Percentiles rank a stretch among this genome's conserved stretches.
These are phyloP conservation scores for Tephrocybe sp. DNA, from an alignment of 768 basidiomycete species.

Conservation along the genomic window DNA sequence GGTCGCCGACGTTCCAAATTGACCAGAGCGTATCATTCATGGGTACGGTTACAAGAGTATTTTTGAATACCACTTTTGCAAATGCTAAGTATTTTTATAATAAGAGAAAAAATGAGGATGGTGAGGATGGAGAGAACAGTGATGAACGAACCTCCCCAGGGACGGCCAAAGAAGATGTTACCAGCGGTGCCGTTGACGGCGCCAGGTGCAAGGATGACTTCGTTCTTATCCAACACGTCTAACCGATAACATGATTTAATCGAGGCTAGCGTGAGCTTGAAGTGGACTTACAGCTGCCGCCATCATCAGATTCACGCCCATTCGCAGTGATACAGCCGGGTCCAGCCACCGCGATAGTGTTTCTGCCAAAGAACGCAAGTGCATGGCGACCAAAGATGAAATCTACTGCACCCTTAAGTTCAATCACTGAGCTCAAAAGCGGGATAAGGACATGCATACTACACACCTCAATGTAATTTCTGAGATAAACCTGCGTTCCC, in stretches of 20 bases:
- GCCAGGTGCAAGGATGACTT: conserved; percentile 37
- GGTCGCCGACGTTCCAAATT: conserved; percentile 35
- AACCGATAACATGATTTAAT: not conserved
- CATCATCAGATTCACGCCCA: conserved; percentile 42
- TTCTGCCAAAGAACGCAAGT: conserved; percentile 45
- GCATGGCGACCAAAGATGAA: conserved; percentile 49
- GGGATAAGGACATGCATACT: not conserved
- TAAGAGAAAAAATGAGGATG: not conserved
- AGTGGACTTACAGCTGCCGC: conserved; percentile 39
- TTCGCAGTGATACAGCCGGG: conserved; percentile 47
- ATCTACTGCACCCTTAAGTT: conserved; percentile 40
- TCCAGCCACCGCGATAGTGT: conserved; percentile 43
- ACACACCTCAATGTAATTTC: conserved; percentile 43
- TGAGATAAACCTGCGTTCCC: conserved; percentile 47
- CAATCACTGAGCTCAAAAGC: not conserved
- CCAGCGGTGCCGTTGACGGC: conserved; percentile 34
- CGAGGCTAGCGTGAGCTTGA: not conserved
- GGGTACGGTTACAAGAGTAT: conserved; percentile 37
- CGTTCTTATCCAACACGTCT: conserved; percentile 46
- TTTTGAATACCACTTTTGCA: conserved; percentile 49
- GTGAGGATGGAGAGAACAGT: not conserved
- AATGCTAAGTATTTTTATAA: conserved; percentile 33
- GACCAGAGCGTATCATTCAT: conserved; percentile 45
- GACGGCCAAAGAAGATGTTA: conserved; percentile 42
- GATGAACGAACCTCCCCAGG: conserved; percentile 38